A percentile compares a stretch with the other conserved stretches of the same genome.
Evolutionary conservation across 805 yeast genomes (phyloP).

Genomic region (Teunomyces panamensis): DNA sequence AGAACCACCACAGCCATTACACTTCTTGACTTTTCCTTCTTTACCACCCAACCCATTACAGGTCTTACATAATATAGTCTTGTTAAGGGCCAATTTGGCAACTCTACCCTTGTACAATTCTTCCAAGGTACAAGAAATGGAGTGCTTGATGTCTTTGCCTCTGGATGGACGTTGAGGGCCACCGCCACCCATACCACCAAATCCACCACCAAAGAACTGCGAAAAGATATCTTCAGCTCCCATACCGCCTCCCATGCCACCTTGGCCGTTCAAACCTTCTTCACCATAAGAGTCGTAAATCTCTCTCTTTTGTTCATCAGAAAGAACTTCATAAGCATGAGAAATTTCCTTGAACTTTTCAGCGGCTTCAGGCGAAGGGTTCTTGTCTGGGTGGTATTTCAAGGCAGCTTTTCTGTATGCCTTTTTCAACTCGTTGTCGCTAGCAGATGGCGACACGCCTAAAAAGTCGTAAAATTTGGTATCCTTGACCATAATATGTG

Average conservation of each 20-base stretch:
- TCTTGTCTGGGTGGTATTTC: constrained; percentile 82
- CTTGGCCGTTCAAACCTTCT: constrained; percentile 80
- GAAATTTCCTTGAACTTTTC: constrained; percentile 92
- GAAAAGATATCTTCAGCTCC: constrained; percentile 74
- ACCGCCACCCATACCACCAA: constrained; percentile 55
- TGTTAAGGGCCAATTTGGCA: constrained; percentile 89
- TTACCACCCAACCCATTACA: constrained; percentile 98
- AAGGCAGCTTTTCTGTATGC: constrained; percentile 81
- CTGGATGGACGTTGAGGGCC: constrained; percentile 74
- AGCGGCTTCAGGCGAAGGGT: constrained; percentile 84
- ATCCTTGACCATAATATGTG: constrained; percentile 60
- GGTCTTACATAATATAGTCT: constrained; percentile 79
- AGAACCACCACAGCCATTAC: constrained; percentile 84
- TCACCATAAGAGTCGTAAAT: constrained; percentile 87
- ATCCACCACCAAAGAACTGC: constrained; percentile 76
- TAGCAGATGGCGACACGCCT: constrained; percentile 69
- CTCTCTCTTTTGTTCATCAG: constrained; percentile 86
- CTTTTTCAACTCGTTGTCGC: constrained; percentile 70
- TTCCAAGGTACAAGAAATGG: constrained; percentile 80
- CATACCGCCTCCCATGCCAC: constrained; percentile 61
- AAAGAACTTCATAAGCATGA: constrained; percentile 82
- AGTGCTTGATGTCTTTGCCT: constrained; percentile 90
- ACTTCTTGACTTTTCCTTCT: constrained; percentile 81
- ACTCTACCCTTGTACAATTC: constrained; percentile 93
- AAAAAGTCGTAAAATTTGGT: constrained; percentile 72